Evolutionary conservation across 768 basidiomycete species (phyloP), one percentile per base, ranked within the genome.

Genomic region (Panaeolus papilionaceus): DNA sequence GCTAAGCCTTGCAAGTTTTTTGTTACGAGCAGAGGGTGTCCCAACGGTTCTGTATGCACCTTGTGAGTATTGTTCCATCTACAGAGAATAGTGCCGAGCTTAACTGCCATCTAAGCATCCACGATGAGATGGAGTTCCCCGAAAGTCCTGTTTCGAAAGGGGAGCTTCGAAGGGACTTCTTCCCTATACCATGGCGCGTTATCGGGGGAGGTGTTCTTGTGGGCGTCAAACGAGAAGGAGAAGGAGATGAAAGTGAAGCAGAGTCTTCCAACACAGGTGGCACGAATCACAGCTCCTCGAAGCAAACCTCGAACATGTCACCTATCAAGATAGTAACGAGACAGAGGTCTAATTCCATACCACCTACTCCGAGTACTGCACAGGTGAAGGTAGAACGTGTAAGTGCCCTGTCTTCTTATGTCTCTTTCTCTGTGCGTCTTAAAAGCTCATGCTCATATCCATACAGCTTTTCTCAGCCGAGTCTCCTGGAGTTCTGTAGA

Each of bases 171-270:
- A 87, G 78, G 69, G 83, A 84, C 67, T 90, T 81, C 75, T 89
- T 86, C 70, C 90, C 91, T 33, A 82, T 93, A 58, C 83, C 85
- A 4, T 93, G 92, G 92, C 84, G 92, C 49, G 91, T 93, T 12
- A 90, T 93, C 63, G 90, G 92, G 0, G 92, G 92, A 14, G 92
- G 92, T 3, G 92, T 92, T n/a, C 82, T 86, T 76, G 83, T 92
- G 40, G 82, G 85, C 83, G 68, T 86, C 61, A 67, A 71, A 49
- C 72, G 64, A 65, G 71, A 75, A 8, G 64, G 67, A 8, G 44
- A 66, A 14, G 69, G 63, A 7, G 63, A 72, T 37, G 62, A 68
- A 26, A 62, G 33, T 23, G 38, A 58, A 14, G 58, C 49, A 16
- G 67, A 66, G 20, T 54, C 69, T 14, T 62, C 63, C 28, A 49